Evolutionary conservation across 1,284 basidiomycete genomes (phyloP), one percentile per base, ranked within the genome.

Genomic region (Moniliophthora roreri): DNA sequence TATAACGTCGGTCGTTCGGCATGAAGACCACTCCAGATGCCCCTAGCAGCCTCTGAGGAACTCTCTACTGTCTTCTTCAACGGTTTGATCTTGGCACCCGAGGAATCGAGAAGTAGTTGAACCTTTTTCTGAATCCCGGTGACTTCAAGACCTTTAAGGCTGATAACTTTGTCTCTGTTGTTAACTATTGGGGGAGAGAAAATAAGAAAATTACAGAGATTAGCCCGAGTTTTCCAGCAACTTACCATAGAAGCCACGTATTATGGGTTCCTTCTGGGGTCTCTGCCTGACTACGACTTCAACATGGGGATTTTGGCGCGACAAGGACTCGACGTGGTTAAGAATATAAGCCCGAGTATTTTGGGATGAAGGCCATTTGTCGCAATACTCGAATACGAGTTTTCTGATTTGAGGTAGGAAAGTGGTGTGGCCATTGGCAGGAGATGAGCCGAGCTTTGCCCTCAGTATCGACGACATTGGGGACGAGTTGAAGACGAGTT

Each of bases 21-120:
- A 62, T 92, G 90, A 58, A 92, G 67, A 40, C 90, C 89, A 66
- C 86, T 89, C 91, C 90, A 93, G 59, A 93, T 90, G 51, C 91
- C 91, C 67, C 91, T 84, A 21, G 88, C 78, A 26, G 89, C 80
- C 71, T 91, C 88, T 49, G 86, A 85, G 39, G 80, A 82, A 64
- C 87, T 91, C 74, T 90, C 85, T 34, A 93, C 85, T 18, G 80
- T 77, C 56, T 82, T 76, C 62, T 80, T 92, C 62, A 93, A 73
- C 16, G 85, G 78, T 62, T 84, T 85, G 56, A 94, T 92, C 70
- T 91, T 91, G 45, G 85, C 82, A 36, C 91, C 91, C 2, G 90
- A 92, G 35, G 91, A 83, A 68, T 92, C 91, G 47, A 94, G 81
- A 36, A 93, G 74, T n/a, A 94, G 80, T 60, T 89, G 77, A 51